A percentile compares a stretch with the other conserved stretches of the same genome.
Evolutionary conservation across 2,329 filamentous ascomycete species (phyloP).

Genomic region (Colletotrichum australisinense): DNA sequence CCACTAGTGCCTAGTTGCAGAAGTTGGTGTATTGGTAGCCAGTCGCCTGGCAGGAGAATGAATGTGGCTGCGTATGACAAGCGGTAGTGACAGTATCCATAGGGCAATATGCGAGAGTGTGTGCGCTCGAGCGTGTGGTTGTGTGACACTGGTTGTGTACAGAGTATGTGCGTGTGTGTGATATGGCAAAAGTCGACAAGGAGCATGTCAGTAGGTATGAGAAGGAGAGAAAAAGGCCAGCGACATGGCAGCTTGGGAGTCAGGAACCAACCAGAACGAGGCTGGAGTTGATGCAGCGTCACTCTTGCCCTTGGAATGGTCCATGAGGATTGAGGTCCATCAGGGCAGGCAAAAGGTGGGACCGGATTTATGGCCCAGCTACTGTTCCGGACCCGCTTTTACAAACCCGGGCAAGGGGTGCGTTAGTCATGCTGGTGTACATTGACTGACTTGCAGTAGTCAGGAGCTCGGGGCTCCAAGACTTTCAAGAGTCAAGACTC

Average conservation of each 20-base stretch:
- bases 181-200: slow-evolving; percentile 9
- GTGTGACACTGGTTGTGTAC: no score
- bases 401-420: not conserved
- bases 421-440: slow-evolving; percentile 26
- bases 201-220: not conserved
- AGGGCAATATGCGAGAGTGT: not conserved
- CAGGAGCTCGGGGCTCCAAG: not conserved
- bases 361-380: not conserved
- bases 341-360: slow-evolving; percentile 33
- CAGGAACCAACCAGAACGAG: slow-evolving; percentile 23
- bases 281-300: not conserved
- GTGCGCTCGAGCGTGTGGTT: not conserved
- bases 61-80: not conserved
- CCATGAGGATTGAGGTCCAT: no score
- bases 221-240: slow-evolving; percentile 14
- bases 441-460: slow-evolving; percentile 4
- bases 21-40: not conserved
- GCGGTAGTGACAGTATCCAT: not conserved
- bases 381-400: not conserved
- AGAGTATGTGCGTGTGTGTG: not conserved
- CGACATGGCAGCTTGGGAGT: slow-evolving; percentile 6
- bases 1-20: not conserved
- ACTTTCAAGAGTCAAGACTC: not conserved
- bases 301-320: slow-evolving; percentile 9
- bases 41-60: not conserved